phyloP scores from a whole-genome alignment of 345 rosid genomes.

The Raphanus sativus region DNA sequence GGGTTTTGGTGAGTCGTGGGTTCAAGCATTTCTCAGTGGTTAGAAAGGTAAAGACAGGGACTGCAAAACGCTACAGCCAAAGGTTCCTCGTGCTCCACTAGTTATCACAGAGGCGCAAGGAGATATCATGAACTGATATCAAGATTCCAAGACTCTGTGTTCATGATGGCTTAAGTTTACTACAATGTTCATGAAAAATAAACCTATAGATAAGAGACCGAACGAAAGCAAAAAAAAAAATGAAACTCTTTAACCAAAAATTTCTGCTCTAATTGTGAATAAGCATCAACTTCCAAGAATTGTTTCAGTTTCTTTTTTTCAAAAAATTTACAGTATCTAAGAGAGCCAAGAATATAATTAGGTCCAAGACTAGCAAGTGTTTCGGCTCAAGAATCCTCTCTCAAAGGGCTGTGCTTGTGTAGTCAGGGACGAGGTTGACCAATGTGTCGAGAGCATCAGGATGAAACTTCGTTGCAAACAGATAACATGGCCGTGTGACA shows the following conservation, averaged over 20 bases:
- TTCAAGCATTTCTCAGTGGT: slow-evolving; percentile 50
- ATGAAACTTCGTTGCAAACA: slow-evolving; percentile 87
- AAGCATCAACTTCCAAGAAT: slow-evolving; percentile 16
- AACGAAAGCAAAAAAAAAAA: not conserved
- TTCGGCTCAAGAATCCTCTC: slow-evolving; percentile 25
- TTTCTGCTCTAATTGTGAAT: slow-evolving; percentile 19
- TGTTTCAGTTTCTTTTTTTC: slow-evolving; percentile 10
- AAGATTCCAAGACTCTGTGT: slow-evolving; percentile 2
- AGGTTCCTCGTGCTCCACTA: slow-evolving; percentile 66
- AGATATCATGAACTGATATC: not conserved
- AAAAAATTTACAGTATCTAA: slow-evolving; percentile 31
- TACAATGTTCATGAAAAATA: not conserved
- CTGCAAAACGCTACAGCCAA: slow-evolving; percentile 48
- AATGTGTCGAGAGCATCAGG: slow-evolving; percentile 67
- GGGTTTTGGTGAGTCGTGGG: slow-evolving; percentile 57
- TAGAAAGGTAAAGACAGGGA: slow-evolving; percentile 54
- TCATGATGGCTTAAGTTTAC: not conserved
- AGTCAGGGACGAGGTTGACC: slow-evolving; percentile 70
- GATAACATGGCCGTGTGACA: slow-evolving; percentile 89
- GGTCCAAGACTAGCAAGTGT: slow-evolving; percentile 14
- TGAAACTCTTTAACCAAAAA: slow-evolving; percentile 20
- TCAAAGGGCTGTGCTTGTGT: slow-evolving; percentile 45
- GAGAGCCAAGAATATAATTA: slow-evolving; percentile 12
- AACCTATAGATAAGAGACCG: not conserved
- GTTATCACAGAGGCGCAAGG: slow-evolving; percentile 15